Evolutionary conservation across 352 stramenopile genomes (phyloP).

Genomic region (Phytophthora sojae): DNA sequence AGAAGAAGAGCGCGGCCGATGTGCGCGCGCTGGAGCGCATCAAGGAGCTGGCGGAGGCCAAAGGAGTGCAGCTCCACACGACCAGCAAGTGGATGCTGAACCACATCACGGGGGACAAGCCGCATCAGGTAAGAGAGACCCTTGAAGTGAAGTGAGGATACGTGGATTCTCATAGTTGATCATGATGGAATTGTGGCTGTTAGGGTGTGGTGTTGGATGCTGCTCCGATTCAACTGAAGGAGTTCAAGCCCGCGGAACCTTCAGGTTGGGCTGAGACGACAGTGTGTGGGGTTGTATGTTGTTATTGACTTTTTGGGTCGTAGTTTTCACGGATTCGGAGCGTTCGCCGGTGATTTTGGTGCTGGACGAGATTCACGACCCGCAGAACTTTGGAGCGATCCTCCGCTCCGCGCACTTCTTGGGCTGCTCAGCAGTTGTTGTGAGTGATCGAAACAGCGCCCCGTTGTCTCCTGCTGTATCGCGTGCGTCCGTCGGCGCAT

Average conservation of each 20-base stretch:
- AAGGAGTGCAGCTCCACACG: slow-evolving; percentile 31
- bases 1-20: slow-evolving; percentile 50
- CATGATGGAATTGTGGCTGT: no score
- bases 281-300: not conserved
- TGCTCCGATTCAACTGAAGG: slow-evolving; percentile 58
- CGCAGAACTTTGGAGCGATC: slow-evolving; percentile 85
- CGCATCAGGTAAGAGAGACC: slow-evolving; percentile 62
- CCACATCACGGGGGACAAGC: slow-evolving; percentile 82
- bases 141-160: no score
- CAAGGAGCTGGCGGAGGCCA: slow-evolving; percentile 44
- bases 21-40: slow-evolving; percentile 52
- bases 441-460: slow-evolving; percentile 78
- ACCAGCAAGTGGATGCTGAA: slow-evolving; percentile 88
- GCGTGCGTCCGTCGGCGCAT: slow-evolving; percentile 72
- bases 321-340: slow-evolving; percentile 46
- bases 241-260: slow-evolving; percentile 58
- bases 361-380: slow-evolving; percentile 83
- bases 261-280: slow-evolving; percentile 44
- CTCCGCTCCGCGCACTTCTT: slow-evolving; percentile 84
- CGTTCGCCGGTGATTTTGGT: slow-evolving; percentile 70
- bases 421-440: slow-evolving; percentile 66
- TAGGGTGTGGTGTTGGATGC: slow-evolving; percentile 79
- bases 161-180: slow-evolving; percentile 10
- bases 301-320: not conserved
- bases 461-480: slow-evolving; percentile 78